A percentile compares a stretch with the other conserved stretches of the same genome.
Conservation (phyloP, 2,329 filamentous ascomycete genomes). For the Phoma herbarum region DNA sequence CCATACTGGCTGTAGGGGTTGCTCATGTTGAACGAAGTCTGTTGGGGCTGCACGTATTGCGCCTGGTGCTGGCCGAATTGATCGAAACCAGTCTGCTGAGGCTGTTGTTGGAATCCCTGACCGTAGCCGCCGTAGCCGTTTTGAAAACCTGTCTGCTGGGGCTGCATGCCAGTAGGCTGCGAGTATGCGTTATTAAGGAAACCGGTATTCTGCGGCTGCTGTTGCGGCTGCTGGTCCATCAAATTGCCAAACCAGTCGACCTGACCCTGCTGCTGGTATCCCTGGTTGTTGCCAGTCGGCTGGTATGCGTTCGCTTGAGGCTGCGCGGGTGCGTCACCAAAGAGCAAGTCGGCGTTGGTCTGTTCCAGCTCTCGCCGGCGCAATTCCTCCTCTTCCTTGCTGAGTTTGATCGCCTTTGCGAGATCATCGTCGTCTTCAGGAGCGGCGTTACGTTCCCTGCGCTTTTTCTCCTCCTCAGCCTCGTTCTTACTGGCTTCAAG, state of each 20-base stretch:
- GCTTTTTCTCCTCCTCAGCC: constrained; percentile 87
- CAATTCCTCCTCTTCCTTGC: constrained; percentile 90
- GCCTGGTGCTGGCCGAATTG: constrained; percentile 55
- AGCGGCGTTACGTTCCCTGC: constrained; percentile 64
- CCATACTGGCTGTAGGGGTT: constrained; percentile 51
- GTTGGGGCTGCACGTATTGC: constrained; percentile 63
- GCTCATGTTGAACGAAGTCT: constrained; percentile 64
- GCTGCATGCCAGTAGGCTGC: constrained; percentile 78
- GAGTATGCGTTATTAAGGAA: constrained; percentile 74
- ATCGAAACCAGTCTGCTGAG: constrained; percentile 76
- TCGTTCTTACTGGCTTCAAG: constrained; percentile 95
- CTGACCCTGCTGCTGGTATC: constrained; percentile 94
- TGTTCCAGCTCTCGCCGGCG: constrained; percentile 87
- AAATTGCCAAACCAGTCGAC: constrained; percentile 99
- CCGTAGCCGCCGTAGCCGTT: constrained; percentile 74
- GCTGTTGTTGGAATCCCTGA: constrained; percentile 54
- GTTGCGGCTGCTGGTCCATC: constrained; percentile 71
- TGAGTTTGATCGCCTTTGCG: constrained; percentile 92
- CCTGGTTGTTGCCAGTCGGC: constrained; percentile 91
- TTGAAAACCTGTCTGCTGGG: constrained; percentile 70
- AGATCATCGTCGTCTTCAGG: constrained; percentile 77
- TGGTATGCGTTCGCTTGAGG: constrained; percentile 73
- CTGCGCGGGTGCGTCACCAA: constrained; percentile 77
- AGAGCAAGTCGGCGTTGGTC: constrained; percentile 84
- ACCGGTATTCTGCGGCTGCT: constrained; percentile 70